Base-by-base conservation (phyloP, 179 eudicot species). In the Vitellaria paradoxa region DNA sequence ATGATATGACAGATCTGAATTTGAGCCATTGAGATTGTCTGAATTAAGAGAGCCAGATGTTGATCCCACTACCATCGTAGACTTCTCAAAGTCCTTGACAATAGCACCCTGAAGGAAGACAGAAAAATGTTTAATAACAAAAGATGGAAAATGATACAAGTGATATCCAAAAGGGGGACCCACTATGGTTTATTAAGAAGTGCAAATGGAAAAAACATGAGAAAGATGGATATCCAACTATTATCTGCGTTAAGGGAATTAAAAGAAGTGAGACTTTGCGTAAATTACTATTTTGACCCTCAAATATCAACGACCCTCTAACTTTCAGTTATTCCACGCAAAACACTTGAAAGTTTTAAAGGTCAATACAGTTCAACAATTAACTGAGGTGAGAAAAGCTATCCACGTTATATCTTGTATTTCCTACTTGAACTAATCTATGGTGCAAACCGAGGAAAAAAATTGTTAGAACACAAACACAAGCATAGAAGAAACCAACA, bases 21-120 rank as follows among this genome's bases (percentile, higher is more conserved):
- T 60, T 15, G 82, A 78, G 78, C 68, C 72, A 75, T 72, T 72
- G 57, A 52, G 50, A 59, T 70, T 50, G 10, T 70, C 84, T 63
- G 82, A 75, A 59, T 77, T 82, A 59, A 74, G 77, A 67, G 85
- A 75, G 42, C 52, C 85, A 68, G 86, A 85, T 60, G 75, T 24
- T 46, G 82, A 80, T 67, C 73, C 83, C 10, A 17, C 82, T 15
- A 67, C 67, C 63, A 73, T 53, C 50, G 73, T 40, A 61, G 77
- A 70, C 49, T 59, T 74, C 45, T 11, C 79, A 66, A 50, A 21
- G 70, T 52, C 70, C 64, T 70, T 76, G 61, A 72, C 47, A 65
- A 70, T 53, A 15, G 47, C 62, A 69, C 68, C 83, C 87, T 84
- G 78, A 26, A 62, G 20, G 56, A 40, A 72, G 9, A 56, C 0